Percentiles rank a stretch among this genome's conserved stretches.
Evolutionary conservation across 768 basidiomycete genomes (phyloP).

Genomic region (Antrodiella citrinella): DNA sequence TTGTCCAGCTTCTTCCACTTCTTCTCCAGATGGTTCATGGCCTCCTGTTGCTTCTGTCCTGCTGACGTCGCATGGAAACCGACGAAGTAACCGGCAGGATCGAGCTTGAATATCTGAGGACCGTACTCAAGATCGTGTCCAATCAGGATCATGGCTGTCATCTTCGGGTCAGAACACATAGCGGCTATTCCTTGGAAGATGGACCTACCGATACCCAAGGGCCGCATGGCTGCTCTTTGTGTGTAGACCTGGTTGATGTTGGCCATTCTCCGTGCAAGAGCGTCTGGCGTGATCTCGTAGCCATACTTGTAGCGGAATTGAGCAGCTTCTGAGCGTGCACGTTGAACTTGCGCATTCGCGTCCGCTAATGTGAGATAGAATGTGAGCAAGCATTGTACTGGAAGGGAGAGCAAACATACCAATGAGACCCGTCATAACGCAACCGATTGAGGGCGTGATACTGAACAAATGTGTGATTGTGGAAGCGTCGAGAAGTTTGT

Average conservation of each 20-base stretch:
- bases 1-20: constrained; percentile 94
- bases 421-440: constrained; percentile 95
- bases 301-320: constrained; percentile 95
- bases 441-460: constrained; percentile 94
- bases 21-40: constrained; percentile 97
- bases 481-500: constrained; percentile 92
- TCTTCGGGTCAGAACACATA: neutral
- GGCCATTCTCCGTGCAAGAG: constrained; percentile 88
- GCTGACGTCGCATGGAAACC: constrained; percentile 97
- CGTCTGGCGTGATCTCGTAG: constrained; percentile 96
- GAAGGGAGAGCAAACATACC: constrained; percentile 39
- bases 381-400: neutral
- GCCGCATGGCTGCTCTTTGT: constrained; percentile 94
- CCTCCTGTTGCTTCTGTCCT: constrained; percentile 96
- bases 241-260: constrained; percentile 99
- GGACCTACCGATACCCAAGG: constrained; percentile 82
- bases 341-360: constrained; percentile 79
- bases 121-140: constrained; percentile 86
- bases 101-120: constrained; percentile 97
- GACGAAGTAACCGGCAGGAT: constrained; percentile 97
- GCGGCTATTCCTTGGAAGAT: neutral
- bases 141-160: constrained; percentile 88
- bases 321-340: constrained; percentile 84
- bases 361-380: constrained; percentile 51
- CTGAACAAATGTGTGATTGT: constrained; percentile 95